phyloP scores from a whole-genome alignment of 1,139 yeast genomes.

The Pneumocystis wakefieldiae region DNA sequence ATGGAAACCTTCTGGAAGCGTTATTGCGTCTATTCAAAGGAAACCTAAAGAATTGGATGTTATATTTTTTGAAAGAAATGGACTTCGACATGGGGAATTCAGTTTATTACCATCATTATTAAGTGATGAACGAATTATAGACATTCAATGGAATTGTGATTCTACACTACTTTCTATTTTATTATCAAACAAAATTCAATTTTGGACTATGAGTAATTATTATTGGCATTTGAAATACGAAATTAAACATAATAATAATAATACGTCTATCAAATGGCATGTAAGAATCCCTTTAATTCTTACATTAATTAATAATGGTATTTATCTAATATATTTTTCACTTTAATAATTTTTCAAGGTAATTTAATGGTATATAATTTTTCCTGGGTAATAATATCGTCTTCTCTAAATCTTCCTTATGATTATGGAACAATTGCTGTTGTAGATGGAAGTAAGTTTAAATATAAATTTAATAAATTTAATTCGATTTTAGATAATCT shows the following conservation, averaged over 20 bases:
- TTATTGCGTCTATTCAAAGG: slow-evolving; percentile 72
- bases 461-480: not conserved
- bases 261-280: slow-evolving; percentile 49
- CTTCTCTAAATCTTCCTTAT: slow-evolving; percentile 50
- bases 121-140: slow-evolving; percentile 31
- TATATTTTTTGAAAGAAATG: slow-evolving; percentile 83
- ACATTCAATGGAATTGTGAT: slow-evolving; percentile 66
- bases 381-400: slow-evolving; percentile 47
- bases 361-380: slow-evolving; percentile 50
- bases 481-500: slow-evolving; percentile 25
- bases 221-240: slow-evolving; percentile 93
- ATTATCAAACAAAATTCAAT: slow-evolving; percentile 45
- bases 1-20: slow-evolving; percentile 86
- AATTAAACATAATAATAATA: slow-evolving; percentile 27
- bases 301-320: slow-evolving; percentile 29
- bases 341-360: slow-evolving; percentile 2
- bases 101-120: slow-evolving; percentile 29
- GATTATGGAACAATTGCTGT: slow-evolving; percentile 73
- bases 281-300: slow-evolving; percentile 74
- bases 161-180: slow-evolving; percentile 67
- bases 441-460: slow-evolving; percentile 44
- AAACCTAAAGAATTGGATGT: slow-evolving; percentile 30
- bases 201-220: slow-evolving; percentile 87
- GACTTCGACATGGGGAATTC: slow-evolving; percentile 81
- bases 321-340: slow-evolving; percentile 29